Conservation (phyloP, 78 protist genomes). For the Cavenderia fasciculata region DNA sequence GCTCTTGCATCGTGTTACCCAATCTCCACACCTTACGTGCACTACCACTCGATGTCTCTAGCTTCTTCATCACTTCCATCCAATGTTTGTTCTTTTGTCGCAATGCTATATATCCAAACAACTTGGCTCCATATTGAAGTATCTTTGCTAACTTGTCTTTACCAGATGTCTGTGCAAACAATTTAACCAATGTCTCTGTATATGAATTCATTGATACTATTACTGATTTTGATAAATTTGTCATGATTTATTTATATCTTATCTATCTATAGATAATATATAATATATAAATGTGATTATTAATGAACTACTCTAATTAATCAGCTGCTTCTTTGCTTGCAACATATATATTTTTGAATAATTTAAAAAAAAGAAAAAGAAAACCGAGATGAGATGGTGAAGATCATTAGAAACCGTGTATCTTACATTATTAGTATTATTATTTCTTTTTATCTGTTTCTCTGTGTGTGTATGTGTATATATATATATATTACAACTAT, state of each 20-base stretch:
- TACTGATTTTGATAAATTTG: slow-evolving; percentile 22
- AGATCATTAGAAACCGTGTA: too few relatives aligned
- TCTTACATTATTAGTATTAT: too few relatives aligned
- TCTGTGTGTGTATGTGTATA: too few relatives aligned
- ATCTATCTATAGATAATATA: too few relatives aligned
- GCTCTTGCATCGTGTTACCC: slow-evolving; percentile 63
- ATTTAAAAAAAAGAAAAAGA: too few relatives aligned
- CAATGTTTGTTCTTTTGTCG: slow-evolving; percentile 13
- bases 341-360: too few relatives aligned
- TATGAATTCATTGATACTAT: slow-evolving; percentile 7
- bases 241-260: background rate
- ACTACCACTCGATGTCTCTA: slow-evolving; percentile 41
- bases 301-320: too few relatives aligned
- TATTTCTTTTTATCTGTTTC: too few relatives aligned
- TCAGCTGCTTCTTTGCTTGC: too few relatives aligned
- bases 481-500: too few relatives aligned
- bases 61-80: slow-evolving; percentile 2
- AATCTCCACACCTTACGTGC: slow-evolving; percentile 73
- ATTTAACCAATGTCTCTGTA: slow-evolving; percentile 42
- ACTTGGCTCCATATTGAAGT: slow-evolving; percentile 66
- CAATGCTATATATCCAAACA: slow-evolving; percentile 36
- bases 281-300: too few relatives aligned
- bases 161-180: slow-evolving; percentile 64
- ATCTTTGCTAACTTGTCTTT: slow-evolving; percentile 68
- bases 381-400: too few relatives aligned